Conservation (phyloP, 2,329 filamentous ascomycete species). For the Dactylonectria macrodidyma region DNA sequence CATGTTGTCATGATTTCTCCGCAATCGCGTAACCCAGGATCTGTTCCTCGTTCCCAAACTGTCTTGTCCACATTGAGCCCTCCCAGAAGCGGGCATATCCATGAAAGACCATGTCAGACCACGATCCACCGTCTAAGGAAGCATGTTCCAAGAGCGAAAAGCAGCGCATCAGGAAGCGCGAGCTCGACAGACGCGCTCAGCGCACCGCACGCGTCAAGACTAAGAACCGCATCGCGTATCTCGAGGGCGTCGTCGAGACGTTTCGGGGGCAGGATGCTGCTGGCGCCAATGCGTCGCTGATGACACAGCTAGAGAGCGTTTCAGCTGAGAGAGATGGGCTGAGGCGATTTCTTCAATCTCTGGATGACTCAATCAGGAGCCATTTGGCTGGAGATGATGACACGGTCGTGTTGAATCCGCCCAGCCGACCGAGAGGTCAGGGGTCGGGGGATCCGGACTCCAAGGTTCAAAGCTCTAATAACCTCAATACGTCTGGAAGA, state of each 20-base stretch:
- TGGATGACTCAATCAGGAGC: neutral
- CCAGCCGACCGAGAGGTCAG: neutral
- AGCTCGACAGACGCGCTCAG: constrained; percentile 9
- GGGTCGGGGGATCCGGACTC: too few species aligned
- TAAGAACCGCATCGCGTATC: constrained; percentile 7
- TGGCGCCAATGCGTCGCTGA: neutral
- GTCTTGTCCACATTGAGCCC: neutral
- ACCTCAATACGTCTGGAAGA: too few species aligned
- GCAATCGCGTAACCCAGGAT: neutral
- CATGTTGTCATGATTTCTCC: neutral
- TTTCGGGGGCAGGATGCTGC: neutral
- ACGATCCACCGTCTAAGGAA: neutral
- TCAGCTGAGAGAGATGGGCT: neutral
- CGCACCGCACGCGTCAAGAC: constrained; percentile 6
- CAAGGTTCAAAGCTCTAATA: too few species aligned
- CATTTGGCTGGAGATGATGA: neutral
- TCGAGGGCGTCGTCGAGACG: constrained; percentile 11
- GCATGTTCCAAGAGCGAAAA: neutral
- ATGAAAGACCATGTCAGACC: neutral
- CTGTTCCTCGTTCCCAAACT: neutral
- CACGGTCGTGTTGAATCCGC: neutral
- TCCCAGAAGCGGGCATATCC: too few species aligned
- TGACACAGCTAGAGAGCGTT: neutral
- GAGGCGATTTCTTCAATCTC: neutral
- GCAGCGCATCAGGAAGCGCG: constrained; percentile 5